A percentile compares a stretch with the other conserved stretches of the same genome.
These are phyloP conservation scores for Erythrophleum ivorense DNA, from an alignment of 331 rosid species.

Conservation along the genomic window DNA sequence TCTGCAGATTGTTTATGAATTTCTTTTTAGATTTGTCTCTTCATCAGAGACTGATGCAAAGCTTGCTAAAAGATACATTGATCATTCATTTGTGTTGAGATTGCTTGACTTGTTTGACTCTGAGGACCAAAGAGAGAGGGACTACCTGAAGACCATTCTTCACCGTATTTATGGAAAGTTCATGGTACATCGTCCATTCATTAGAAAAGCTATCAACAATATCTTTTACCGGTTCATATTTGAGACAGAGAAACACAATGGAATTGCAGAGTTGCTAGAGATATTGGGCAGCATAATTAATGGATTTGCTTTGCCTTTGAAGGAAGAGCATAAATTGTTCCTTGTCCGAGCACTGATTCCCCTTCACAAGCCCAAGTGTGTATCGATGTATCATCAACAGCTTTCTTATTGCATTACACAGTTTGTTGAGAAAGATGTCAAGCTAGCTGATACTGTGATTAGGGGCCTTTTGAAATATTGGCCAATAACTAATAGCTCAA, in stretches of 20 bases:
- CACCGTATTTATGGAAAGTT: constrained; percentile 12
- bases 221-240: constrained; percentile 9
- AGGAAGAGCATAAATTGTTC: constrained; percentile 7
- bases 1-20: constrained; percentile 4
- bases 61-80: constrained; percentile 5
- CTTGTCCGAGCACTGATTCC: constrained; percentile 10
- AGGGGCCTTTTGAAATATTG: constrained; percentile 4
- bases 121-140: constrained; percentile 13
- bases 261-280: constrained; percentile 13
- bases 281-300: constrained; percentile 8
- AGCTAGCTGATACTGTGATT: constrained; percentile 13
- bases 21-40: neutral
- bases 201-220: neutral
- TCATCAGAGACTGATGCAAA: constrained; percentile 10
- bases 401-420: neutral
- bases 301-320: constrained; percentile 13
- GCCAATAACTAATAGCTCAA: constrained; percentile 3
- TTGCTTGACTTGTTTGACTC: constrained; percentile 7
- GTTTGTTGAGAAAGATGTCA: constrained; percentile 14
- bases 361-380: constrained; percentile 14
- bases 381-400: constrained; percentile 2
- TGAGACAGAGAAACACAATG: constrained; percentile 13
- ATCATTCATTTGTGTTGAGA: constrained; percentile 12
- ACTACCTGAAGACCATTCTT: constrained; percentile 7
- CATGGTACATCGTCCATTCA: constrained; percentile 6